Percentiles rank a stretch among this genome's conserved stretches.
Evolutionary conservation across 2,329 filamentous ascomycete genomes (phyloP).

Genomic region (Diaporthe velutina): DNA sequence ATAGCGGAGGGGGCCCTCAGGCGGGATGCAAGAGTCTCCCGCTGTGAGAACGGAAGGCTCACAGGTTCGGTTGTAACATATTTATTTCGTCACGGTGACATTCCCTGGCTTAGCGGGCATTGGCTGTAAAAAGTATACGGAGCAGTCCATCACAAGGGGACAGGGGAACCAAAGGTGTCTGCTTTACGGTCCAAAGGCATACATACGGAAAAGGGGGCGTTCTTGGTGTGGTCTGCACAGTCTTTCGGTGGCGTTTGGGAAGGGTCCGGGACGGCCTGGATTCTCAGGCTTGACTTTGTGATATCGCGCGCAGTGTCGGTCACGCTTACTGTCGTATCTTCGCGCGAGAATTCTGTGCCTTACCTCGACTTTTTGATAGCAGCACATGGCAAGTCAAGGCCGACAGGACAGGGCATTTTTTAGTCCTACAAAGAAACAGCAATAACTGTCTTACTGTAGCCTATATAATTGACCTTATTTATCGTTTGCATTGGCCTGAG

Average conservation of each 20-base stretch:
- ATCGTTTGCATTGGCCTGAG: not conserved
- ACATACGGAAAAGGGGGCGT: constrained; percentile 39
- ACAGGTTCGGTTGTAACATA: constrained; percentile 32
- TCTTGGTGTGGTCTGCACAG: constrained; percentile 14
- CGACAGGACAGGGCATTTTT: not conserved
- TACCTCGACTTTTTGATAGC: constrained; percentile 16
- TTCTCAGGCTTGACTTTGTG: constrained; percentile 17
- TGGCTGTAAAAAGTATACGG: constrained; percentile 40
- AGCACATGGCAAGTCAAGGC: constrained; percentile 15
- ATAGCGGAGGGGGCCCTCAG: constrained; percentile 50
- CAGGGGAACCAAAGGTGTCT: constrained; percentile 37
- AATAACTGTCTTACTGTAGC: not conserved
- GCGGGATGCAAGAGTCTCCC: not conserved
- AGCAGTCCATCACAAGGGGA: constrained; percentile 35
- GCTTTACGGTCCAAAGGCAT: constrained; percentile 35
- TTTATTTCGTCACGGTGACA: constrained; percentile 13
- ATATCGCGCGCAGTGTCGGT: constrained; percentile 20
- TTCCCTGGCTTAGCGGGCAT: constrained; percentile 22
- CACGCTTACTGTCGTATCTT: constrained; percentile 2
- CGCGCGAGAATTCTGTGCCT: constrained; percentile 23
- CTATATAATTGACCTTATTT: not conserved
- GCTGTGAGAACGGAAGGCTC: not conserved
- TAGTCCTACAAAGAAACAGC: not conserved
- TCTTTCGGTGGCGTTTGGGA: constrained; percentile 34
- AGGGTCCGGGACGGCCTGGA: constrained; percentile 8